A percentile compares a stretch with the other conserved stretches of the same genome.
phyloP scores from a whole-genome alignment of 805 yeast genomes.

The Lipomyces lipofer region DNA sequence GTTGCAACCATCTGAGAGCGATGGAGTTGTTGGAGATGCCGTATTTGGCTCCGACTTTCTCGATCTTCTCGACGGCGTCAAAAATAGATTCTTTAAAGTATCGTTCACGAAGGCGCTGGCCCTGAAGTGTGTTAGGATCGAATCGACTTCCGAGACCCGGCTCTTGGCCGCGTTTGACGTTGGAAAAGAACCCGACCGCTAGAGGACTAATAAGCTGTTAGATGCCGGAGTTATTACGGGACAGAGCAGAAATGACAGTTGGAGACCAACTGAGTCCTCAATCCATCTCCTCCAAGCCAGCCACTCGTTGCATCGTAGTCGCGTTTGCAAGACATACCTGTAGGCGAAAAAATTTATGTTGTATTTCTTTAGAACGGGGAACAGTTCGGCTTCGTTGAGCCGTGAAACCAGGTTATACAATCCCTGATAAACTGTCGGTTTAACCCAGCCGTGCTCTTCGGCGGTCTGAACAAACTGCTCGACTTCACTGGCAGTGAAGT shows the following conservation, averaged over 20 bases:
- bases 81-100: conserved; percentile 27
- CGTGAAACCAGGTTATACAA: conserved; percentile 37
- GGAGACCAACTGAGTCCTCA: neutral
- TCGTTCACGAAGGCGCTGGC: conserved; percentile 19
- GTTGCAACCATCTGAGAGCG: conserved; percentile 10
- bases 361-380: conserved; percentile 33
- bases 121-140: conserved; percentile 18
- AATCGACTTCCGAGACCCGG: conserved; percentile 20
- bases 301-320: no score
- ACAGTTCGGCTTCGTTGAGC: conserved; percentile 31
- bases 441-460: conserved; percentile 32
- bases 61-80: conserved; percentile 16
- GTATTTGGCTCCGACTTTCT: conserved; percentile 10
- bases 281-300: neutral
- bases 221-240: neutral
- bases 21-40: conserved; percentile 12
- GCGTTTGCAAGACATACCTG: conserved; percentile 20
- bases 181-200: conserved; percentile 27
- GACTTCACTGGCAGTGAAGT: conserved; percentile 34
- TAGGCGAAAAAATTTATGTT: conserved; percentile 35
- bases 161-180: conserved; percentile 24
- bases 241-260: neutral
- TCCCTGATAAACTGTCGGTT: conserved; percentile 39
- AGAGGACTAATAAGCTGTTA: conserved; percentile 24
- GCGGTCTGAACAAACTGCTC: conserved; percentile 30